These are phyloP conservation scores for Cercospora sojina DNA, from an alignment of 2,329 filamentous ascomycete genomes.

Conservation along the genomic window DNA sequence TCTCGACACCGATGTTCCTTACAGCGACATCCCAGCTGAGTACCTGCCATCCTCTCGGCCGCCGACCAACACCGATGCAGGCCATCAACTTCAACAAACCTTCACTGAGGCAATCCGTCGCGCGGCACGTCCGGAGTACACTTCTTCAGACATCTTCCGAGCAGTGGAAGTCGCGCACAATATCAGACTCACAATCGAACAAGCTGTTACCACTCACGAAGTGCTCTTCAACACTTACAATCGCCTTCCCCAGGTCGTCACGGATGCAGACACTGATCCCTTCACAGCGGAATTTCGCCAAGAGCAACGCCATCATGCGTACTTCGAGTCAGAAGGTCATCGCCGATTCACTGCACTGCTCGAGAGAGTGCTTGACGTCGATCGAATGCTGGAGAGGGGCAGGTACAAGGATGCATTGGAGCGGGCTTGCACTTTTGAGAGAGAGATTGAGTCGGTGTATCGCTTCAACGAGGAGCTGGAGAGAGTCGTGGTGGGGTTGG, in stretches of 20 bases:
- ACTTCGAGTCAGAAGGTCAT: neutral
- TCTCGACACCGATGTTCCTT: slow-evolving; percentile 6
- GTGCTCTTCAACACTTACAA: too few relatives aligned
- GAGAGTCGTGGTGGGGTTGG: neutral
- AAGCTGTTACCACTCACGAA: neutral
- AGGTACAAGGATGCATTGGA: neutral
- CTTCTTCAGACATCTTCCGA: neutral
- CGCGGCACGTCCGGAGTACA: neutral
- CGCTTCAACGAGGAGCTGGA: neutral
- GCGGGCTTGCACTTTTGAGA: neutral
- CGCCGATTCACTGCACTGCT: neutral
- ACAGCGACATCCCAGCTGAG: slow-evolving; percentile 6
- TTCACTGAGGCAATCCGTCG: neutral
- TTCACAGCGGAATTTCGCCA: neutral
- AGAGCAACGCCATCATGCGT: neutral
- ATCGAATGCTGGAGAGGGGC: neutral
- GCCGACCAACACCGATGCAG: neutral
- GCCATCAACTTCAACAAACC: neutral
- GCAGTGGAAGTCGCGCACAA: neutral
- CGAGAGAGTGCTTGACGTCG: neutral
- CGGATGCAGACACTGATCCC: neutral
- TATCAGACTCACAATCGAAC: neutral
- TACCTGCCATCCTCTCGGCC: neutral
- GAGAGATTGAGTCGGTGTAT: neutral
- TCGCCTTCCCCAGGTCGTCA: neutral